Evolutionary conservation across 495 filamentous ascomycete genomes (phyloP).

Genomic region (Sporormia fimetaria): DNA sequence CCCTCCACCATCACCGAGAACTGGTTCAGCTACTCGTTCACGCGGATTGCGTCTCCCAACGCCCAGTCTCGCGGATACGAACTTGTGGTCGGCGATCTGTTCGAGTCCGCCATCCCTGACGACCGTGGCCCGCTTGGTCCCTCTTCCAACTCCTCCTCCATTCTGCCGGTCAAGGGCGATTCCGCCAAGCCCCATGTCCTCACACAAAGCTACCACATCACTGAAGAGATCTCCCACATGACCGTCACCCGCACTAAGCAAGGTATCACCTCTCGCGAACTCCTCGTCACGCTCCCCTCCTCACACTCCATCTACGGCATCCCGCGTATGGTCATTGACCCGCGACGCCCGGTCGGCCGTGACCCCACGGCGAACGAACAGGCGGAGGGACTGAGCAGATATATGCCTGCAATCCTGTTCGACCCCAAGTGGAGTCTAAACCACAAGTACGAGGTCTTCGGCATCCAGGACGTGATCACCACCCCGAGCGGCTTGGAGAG

Average conservation of each 20-base stretch:
- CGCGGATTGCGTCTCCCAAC: conserved; percentile 34
- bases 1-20: conserved; percentile 76
- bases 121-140: conserved; percentile 70
- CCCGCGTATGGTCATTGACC: conserved; percentile 67
- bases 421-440: conserved; percentile 71
- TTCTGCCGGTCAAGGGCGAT: conserved; percentile 42
- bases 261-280: conserved; percentile 75
- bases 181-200: conserved; percentile 55
- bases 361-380: conserved; percentile 67
- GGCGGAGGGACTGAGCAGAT: conserved; percentile 74
- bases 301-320: conserved; percentile 65
- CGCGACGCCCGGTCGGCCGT: conserved; percentile 74
- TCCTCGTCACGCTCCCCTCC: conserved; percentile 64
- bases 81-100: conserved; percentile 76
- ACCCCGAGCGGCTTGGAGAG: conserved; percentile 77
- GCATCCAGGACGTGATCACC: conserved; percentile 59
- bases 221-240: conserved; percentile 63
- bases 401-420: conserved; percentile 65
- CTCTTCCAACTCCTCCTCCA: conserved; percentile 57
- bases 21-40: conserved; percentile 86
- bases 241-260: conserved; percentile 81
- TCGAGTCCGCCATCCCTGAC: conserved; percentile 72
- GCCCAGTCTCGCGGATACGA: conserved; percentile 71
- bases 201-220: conserved; percentile 67
- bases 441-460: conserved; percentile 73